Base-by-base conservation (phyloP, 352 stramenopile species). In the Phytophthora fragariaefolia region DNA sequence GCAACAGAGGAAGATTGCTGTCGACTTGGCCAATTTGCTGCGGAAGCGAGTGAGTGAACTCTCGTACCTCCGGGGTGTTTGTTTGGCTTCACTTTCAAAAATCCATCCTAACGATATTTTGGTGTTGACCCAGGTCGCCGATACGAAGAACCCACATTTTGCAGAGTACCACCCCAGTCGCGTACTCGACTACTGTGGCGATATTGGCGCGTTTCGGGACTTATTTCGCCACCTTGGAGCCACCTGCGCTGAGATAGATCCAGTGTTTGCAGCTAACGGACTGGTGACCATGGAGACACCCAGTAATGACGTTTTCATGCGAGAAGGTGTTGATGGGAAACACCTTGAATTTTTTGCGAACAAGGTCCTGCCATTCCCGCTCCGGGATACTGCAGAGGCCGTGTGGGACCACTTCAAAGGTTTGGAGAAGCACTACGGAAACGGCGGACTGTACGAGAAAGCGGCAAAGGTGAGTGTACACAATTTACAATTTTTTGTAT, bases 1-100 rank as follows among this genome's bases (percentile, higher is more conserved):
- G 34, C 66, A 66, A 18, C 74, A 86, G 48, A 62, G 79, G 50
- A 74, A 76, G 23, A 53, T 77, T 1, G 67, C 65, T 6, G 73
- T 58, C 38, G 71, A 58, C n/a, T 64, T 86, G 20, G 69, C 70
- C 32, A 59, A 46, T 42, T 26, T 80, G 5, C 45, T 80, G 20
- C 61, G 59, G 27, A 68, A 64, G n/a, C 61, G 48, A 58, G 42
- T 63, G n/a, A 27, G 40, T 57, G 32, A 22, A 4, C 17, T 18
- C n/a, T n/a, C n/a, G n/a, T n/a, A n/a, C n/a, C n/a, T n/a, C n/a
- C n/a, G n/a, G n/a, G n/a, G n/a, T n/a, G n/a, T n/a, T n/a, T n/a
- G n/a, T n/a, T 20, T 43, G 36, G 3, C 17, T 23, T 48, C 40
- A n/a, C 18, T 26, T 4, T 48, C n/a, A n/a, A 26, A 26, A 23